phyloP scores from a whole-genome alignment of 768 basidiomycete genomes.

The Dentipellis sp. region DNA sequence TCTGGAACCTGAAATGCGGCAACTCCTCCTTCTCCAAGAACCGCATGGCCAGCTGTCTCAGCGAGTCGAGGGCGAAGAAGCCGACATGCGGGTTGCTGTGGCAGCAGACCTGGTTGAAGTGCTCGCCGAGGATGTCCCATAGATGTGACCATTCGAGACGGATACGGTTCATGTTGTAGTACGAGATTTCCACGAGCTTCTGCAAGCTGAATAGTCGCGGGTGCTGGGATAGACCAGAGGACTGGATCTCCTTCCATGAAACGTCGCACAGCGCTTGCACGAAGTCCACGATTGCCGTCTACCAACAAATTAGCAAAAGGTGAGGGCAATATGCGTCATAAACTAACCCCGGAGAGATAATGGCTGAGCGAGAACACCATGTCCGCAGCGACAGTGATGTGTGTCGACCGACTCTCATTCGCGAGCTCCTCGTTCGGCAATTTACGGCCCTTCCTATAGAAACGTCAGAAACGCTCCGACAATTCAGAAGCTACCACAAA shows the following conservation, averaged over 20 bases:
- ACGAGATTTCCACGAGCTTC: conserved; percentile 97
- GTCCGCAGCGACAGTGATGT: conserved; percentile 97
- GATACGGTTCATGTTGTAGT: conserved; percentile 99
- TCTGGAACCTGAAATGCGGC: conserved; percentile 98
- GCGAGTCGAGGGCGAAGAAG: conserved; percentile 93
- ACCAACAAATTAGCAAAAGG: conserved; percentile 2
- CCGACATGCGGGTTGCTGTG: conserved; percentile 96
- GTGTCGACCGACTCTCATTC: conserved; percentile 92
- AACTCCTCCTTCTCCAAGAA: conserved; percentile 98
- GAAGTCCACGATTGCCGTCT: conserved; percentile 97
- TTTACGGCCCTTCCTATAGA: conserved; percentile 38
- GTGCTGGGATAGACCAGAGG: conserved; percentile 88
- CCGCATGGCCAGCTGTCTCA: conserved; percentile 95
- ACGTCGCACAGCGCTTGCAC: conserved; percentile 93
- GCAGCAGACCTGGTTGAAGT: conserved; percentile 99
- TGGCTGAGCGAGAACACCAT: conserved; percentile 98
- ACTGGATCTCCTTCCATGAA: conserved; percentile 99
- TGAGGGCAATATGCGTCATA: not conserved
- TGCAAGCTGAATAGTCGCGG: conserved; percentile 95
- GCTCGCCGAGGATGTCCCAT: conserved; percentile 96
- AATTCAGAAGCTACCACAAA: conserved; percentile 27
- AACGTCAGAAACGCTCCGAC: conserved; percentile 9
- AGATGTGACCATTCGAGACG: conserved; percentile 97
- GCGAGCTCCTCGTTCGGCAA: conserved; percentile 88
- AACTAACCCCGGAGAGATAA: conserved; percentile 86